Evolutionary conservation across 2,329 filamentous ascomycete genomes (phyloP), one percentile per base, ranked within the genome.

Genomic region (Neofusicoccum sp.): DNA sequence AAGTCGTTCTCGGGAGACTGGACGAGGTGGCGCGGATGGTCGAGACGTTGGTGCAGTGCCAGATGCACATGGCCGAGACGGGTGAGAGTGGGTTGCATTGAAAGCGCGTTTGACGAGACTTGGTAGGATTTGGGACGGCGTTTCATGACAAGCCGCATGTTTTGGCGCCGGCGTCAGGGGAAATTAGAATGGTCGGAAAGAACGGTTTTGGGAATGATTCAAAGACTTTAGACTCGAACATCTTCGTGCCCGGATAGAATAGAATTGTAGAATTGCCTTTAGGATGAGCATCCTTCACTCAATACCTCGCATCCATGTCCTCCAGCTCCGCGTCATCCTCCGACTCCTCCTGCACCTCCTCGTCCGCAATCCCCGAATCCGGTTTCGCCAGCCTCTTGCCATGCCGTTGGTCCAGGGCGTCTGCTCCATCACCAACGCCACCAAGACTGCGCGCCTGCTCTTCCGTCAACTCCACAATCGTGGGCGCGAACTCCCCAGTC

Each of bases 1-100:
- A 89, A 76, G 83, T 91, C 68, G 92, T 97, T 11, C 85, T 97
- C 69, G 83, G 89, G 14, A 84, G 87, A 48, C 81, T 97, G 54
- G 89, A 86, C 3, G 91, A 97, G 71, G 88, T 97, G 1, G 89
- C 89, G 31, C 88, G 88, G 71, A 92, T 96, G 78, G 90, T 91
- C 11, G 85, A 86, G 59, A 91, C 71, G 61, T 68, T 76, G 67
- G 68, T 75, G 3, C 67, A 74, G 6, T 78, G 76, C 61, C 76
- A 78, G 66, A 71, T 71, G 61, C 67, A 73, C 54, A 78, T 78
- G 72, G 74, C 71, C 3, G 73, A 70, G 64, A 77, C 74, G 3
- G 76, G 76, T 4, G 75, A 77, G 65, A 74, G 72, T 36, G 74
- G 72, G 8, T 63, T 76, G 65, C 72, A 74, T 68, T 74, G 64